Evolutionary conservation across 1,284 basidiomycete genomes (phyloP).

Genomic region (Agaricales sp.): DNA sequence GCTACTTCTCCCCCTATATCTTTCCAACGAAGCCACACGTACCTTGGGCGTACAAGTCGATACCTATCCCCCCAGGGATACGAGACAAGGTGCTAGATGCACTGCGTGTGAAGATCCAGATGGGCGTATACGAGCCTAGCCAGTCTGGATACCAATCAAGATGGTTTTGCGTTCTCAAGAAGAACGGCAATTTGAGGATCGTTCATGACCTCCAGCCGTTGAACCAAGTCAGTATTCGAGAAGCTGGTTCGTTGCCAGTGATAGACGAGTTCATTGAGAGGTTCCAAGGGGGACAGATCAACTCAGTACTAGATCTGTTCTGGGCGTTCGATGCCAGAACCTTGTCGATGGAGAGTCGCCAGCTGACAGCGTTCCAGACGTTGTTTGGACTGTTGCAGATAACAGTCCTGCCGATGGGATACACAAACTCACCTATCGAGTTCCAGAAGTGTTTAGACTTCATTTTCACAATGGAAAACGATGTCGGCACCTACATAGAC

Average conservation of each 20-base stretch:
- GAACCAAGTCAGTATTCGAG: slow-evolving; percentile 17
- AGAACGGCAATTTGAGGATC: slow-evolving; percentile 12
- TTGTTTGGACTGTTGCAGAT: slow-evolving; percentile 8
- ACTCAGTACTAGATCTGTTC: too few relatives aligned
- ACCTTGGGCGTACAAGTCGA: background rate
- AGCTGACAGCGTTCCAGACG: slow-evolving; percentile 11
- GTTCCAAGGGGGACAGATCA: slow-evolving; percentile 9
- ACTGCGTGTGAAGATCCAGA: background rate
- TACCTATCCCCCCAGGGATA: background rate
- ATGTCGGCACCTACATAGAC: slow-evolving; percentile 9
- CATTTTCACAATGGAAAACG: slow-evolving; percentile 10
- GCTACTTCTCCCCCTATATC: too few relatives aligned
- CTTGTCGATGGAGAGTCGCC: slow-evolving; percentile 4
- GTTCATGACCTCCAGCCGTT: slow-evolving; percentile 19
- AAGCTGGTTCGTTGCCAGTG: slow-evolving; percentile 10
- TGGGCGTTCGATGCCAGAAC: slow-evolving; percentile 8
- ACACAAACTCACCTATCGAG: slow-evolving; percentile 5
- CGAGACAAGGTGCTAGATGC: background rate
- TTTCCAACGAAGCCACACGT: background rate
- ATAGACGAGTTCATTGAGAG: slow-evolving; percentile 12
- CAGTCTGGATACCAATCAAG: background rate
- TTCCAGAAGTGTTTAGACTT: slow-evolving; percentile 11
- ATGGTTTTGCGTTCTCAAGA: slow-evolving; percentile 10
- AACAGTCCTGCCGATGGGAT: too few relatives aligned
- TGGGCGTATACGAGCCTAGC: too few relatives aligned